phyloP scores from a whole-genome alignment of 2,329 filamentous ascomycete species.

The Calonectria montana region DNA sequence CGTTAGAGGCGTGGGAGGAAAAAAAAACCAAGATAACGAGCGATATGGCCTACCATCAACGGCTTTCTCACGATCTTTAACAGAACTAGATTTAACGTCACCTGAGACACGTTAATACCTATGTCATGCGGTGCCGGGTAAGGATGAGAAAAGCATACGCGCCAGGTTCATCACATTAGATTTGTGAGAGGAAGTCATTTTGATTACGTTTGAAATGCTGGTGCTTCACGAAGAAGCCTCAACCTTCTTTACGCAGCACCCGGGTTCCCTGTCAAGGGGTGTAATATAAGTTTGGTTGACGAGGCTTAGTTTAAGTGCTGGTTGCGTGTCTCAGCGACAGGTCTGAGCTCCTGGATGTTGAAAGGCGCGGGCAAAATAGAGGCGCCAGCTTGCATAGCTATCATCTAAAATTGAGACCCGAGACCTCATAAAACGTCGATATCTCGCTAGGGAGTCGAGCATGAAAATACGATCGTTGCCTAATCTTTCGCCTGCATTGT shows the following conservation, averaged over 20 bases:
- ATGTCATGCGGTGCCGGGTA: neutral
- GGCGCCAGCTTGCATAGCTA: neutral
- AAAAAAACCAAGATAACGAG: neutral
- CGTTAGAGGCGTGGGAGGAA: slow-evolving; percentile 13
- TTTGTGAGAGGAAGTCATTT: slow-evolving; percentile 48
- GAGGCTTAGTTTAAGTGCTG: slow-evolving; percentile 22
- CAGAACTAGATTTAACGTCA: slow-evolving; percentile 47
- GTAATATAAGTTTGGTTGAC: neutral
- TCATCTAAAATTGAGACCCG: neutral
- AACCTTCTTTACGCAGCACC: neutral
- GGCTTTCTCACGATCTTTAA: slow-evolving; percentile 54
- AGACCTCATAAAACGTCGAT: neutral
- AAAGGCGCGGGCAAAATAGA: slow-evolving; percentile 5
- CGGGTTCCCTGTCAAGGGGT: slow-evolving; percentile 1
- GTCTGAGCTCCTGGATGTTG: slow-evolving; percentile 15
- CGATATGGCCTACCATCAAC: slow-evolving; percentile 50
- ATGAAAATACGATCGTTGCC: slow-evolving; percentile 14
- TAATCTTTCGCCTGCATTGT: neutral
- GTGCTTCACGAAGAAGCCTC: slow-evolving; percentile 3
- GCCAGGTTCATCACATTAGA: slow-evolving; percentile 50
- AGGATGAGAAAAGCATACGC: slow-evolving; percentile 41
- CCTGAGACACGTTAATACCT: slow-evolving; percentile 40
- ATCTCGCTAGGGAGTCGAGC: neutral
- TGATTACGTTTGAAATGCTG: slow-evolving; percentile 22
- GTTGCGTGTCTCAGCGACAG: slow-evolving; percentile 6